A percentile compares a stretch with the other conserved stretches of the same genome.
Evolutionary conservation across 2,329 filamentous ascomycete species (phyloP).

Genomic region (Berkeleyomyces rouxiae): DNA sequence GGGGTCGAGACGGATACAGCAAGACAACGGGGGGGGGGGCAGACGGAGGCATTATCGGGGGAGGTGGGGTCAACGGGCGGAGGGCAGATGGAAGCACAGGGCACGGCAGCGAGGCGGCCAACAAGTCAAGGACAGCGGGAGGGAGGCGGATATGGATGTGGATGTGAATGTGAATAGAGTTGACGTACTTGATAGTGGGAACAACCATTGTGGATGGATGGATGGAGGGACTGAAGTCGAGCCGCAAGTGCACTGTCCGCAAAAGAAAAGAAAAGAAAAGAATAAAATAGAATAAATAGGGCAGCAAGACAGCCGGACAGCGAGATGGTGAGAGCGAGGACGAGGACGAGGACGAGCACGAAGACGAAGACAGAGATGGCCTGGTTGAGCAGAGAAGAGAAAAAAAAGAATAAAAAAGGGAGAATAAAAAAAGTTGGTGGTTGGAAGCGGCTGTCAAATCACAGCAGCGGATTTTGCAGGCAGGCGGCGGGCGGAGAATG

Average conservation of each 20-base stretch:
- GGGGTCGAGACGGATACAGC: background rate
- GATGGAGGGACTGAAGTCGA: background rate
- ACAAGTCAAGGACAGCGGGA: background rate
- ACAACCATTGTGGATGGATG: constrained; percentile 35
- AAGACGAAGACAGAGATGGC: background rate
- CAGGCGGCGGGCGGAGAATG: background rate
- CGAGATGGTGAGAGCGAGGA: background rate
- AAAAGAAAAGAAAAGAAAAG: background rate
- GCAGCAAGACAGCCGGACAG: background rate
- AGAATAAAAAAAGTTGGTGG: background rate
- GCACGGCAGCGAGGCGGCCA: background rate
- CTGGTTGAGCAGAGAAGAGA: background rate
- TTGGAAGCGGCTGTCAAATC: background rate
- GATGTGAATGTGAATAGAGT: background rate
- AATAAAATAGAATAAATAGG: background rate
- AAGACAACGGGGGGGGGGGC: too few species aligned
- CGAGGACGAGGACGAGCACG: background rate
- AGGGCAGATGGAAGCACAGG: background rate
- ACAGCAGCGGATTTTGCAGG: background rate
- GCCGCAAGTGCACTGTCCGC: background rate
- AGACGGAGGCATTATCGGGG: too few species aligned
- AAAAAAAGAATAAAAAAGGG: background rate
- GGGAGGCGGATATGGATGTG: background rate
- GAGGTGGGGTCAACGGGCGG: background rate
- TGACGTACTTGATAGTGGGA: constrained; percentile 46